Evolutionary conservation across 2,329 filamentous ascomycete genomes (phyloP).

Genomic region (Gaeumannomyces sp.): DNA sequence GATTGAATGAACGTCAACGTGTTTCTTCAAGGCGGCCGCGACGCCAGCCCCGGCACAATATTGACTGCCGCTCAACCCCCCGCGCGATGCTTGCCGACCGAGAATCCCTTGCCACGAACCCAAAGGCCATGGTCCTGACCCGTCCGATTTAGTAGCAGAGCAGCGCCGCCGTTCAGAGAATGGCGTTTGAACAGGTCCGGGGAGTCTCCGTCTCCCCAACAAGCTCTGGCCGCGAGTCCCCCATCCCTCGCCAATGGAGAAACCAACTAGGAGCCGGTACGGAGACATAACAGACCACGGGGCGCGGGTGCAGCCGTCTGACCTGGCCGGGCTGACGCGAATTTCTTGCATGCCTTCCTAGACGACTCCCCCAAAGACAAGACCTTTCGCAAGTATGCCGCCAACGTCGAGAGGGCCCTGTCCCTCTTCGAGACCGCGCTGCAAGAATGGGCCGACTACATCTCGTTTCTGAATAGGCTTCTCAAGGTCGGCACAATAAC

Average conservation of each 20-base stretch:
- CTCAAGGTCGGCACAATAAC: conserved; percentile 59
- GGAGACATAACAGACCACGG: conserved; percentile 20
- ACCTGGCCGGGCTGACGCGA: background rate
- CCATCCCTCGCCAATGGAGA: conserved; percentile 68
- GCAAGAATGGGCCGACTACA: conserved; percentile 99
- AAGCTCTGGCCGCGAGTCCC: conserved; percentile 77
- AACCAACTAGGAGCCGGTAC: conserved; percentile 72
- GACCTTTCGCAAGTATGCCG: conserved; percentile 80
- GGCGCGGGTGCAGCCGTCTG: background rate
- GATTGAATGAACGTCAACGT: conserved; percentile 1
- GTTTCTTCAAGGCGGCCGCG: background rate
- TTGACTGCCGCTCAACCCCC: background rate
- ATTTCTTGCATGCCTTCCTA: conserved; percentile 20
- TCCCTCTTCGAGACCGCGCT: conserved; percentile 86
- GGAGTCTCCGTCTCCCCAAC: conserved; percentile 65
- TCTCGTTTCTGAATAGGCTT: conserved; percentile 87
- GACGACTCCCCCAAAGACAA: conserved; percentile 58
- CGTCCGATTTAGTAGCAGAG: conserved; percentile 4
- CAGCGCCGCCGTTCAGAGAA: conserved; percentile 26
- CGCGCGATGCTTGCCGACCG: background rate
- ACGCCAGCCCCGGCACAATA: background rate
- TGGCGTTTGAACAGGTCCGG: conserved; percentile 56
- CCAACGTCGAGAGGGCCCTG: conserved; percentile 79
- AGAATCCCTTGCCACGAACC: background rate
- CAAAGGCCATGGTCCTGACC: background rate